Conservation (phyloP, 148 eudicot species). For the Chenopodium suecicum region DNA sequence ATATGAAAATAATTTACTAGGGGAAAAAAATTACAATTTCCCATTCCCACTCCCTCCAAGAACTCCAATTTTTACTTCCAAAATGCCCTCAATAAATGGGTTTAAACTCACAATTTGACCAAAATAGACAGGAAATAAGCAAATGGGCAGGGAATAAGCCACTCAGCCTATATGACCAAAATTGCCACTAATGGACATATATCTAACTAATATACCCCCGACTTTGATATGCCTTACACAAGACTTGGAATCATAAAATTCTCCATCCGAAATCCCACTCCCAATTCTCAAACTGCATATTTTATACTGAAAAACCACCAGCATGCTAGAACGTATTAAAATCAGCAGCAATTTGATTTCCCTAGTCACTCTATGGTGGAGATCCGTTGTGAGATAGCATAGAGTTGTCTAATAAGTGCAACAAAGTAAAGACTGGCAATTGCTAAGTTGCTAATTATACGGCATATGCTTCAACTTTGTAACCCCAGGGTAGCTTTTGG, state of each 20-base stretch:
- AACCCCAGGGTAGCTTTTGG: background rate
- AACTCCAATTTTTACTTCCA: background rate
- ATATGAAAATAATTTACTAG: background rate
- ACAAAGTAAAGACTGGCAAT: background rate
- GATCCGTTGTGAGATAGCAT: background rate
- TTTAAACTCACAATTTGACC: background rate
- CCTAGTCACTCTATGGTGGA: background rate
- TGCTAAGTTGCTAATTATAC: background rate
- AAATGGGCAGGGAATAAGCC: background rate
- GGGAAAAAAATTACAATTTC: background rate
- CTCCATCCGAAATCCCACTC: background rate
- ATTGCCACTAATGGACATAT: background rate
- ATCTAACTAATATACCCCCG: no score
- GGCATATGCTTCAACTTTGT: conserved; percentile 2
- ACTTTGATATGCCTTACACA: background rate
- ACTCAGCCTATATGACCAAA: background rate
- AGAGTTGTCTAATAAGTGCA: background rate
- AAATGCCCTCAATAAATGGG: background rate
- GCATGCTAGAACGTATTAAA: background rate
- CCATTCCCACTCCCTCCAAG: background rate
- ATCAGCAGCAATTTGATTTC: no score
- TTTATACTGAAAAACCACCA: background rate
- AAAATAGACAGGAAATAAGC: background rate
- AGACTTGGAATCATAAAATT: background rate
- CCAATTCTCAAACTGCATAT: background rate